phyloP scores from a whole-genome alignment of 768 basidiomycete genomes.

The Imleria badia region DNA sequence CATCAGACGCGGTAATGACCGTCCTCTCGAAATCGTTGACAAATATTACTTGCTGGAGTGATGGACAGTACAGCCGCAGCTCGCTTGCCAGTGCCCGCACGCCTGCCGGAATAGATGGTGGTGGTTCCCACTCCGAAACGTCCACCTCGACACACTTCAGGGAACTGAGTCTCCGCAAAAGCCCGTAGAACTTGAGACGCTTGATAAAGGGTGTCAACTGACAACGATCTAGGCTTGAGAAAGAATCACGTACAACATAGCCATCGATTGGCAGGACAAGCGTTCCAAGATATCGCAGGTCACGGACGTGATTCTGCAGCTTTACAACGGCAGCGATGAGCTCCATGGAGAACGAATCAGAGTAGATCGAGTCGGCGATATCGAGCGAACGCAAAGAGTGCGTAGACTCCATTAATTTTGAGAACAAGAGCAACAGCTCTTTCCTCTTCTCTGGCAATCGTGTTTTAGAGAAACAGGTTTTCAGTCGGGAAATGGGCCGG shows the following conservation, averaged over 20 bases:
- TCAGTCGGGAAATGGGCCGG: constrained; percentile 60
- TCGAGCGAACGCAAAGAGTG: constrained; percentile 51
- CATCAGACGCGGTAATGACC: constrained; percentile 39
- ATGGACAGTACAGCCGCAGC: constrained; percentile 58
- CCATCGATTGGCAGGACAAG: constrained; percentile 60
- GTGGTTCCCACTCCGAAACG: constrained; percentile 63
- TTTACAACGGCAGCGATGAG: constrained; percentile 45
- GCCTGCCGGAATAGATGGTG: constrained; percentile 50
- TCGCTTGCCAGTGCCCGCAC: constrained; percentile 60
- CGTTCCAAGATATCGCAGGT: constrained; percentile 61
- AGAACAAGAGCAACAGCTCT: constrained; percentile 51
- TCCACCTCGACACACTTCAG: constrained; percentile 63
- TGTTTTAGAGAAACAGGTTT: constrained; percentile 67
- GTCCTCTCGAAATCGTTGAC: constrained; percentile 63
- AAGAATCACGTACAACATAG: constrained; percentile 24
- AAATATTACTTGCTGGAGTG: constrained; percentile 53
- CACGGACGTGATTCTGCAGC: constrained; percentile 33
- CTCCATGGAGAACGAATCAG: constrained; percentile 52
- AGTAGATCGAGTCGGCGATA: constrained; percentile 61
- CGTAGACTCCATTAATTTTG: constrained; percentile 46
- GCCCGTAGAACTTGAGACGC: constrained; percentile 63
- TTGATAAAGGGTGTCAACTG: constrained; percentile 25
- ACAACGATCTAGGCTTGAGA: background rate
- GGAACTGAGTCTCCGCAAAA: constrained; percentile 50
- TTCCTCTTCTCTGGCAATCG: constrained; percentile 46